Evolutionary conservation across 805 yeast genomes (phyloP).

Genomic region (Sporopachydermia quercuum): DNA sequence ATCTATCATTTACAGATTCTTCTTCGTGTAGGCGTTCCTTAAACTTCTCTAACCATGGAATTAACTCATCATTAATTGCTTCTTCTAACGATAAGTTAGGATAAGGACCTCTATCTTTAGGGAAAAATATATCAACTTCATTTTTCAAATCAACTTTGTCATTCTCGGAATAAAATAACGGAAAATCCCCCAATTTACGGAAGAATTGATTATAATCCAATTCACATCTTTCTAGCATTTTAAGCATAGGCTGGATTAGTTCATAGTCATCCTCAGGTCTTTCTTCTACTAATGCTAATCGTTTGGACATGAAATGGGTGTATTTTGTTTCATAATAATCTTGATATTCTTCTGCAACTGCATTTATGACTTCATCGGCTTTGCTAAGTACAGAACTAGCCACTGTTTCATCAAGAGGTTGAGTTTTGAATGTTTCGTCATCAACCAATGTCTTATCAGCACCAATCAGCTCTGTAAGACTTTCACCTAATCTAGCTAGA

Average conservation of each 20-base stretch:
- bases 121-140: slow-evolving; percentile 17
- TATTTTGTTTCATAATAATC: slow-evolving; percentile 44
- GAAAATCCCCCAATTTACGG: slow-evolving; percentile 37
- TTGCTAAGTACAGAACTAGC: slow-evolving; percentile 37
- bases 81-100: slow-evolving; percentile 16
- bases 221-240: slow-evolving; percentile 41
- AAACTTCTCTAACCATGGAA: slow-evolving; percentile 41
- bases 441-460: slow-evolving; percentile 41
- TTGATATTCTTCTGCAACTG: slow-evolving; percentile 52
- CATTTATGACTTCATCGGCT: slow-evolving; percentile 49
- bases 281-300: slow-evolving; percentile 49
- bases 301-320: slow-evolving; percentile 36
- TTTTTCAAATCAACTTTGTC: slow-evolving; percentile 9
- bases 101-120: slow-evolving; percentile 18
- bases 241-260: slow-evolving; percentile 26
- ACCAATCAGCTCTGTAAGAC: slow-evolving; percentile 68
- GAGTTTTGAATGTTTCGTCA: slow-evolving; percentile 24
- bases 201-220: slow-evolving; percentile 77
- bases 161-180: slow-evolving; percentile 22
- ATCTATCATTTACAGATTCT: slow-evolving; percentile 21
- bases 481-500: slow-evolving; percentile 70
- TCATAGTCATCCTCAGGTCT: slow-evolving; percentile 26
- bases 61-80: slow-evolving; percentile 26
- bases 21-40: slow-evolving; percentile 25
- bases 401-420: slow-evolving; percentile 32